Evolutionary conservation across 192 early-diverging fungal species (phyloP), one percentile per base, ranked within the genome.

Genomic region (Backusella morwellensis): DNA sequence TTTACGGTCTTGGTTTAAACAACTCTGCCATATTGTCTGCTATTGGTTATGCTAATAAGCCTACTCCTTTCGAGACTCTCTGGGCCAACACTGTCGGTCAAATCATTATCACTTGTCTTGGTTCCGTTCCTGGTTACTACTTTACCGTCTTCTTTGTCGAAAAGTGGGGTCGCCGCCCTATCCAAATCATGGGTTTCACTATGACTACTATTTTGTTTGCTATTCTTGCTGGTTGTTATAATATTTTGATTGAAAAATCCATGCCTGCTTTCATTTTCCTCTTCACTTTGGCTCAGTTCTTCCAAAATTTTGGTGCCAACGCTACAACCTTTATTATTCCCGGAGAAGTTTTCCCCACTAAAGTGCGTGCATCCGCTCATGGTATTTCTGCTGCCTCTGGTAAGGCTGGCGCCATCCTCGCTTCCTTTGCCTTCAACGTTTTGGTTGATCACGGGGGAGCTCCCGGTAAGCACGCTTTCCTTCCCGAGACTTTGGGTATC

Each of bases 71-170:
- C 44, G 82, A 83, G 26, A 87, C 89, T 44, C 85, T 92, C 70
- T 91, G 86, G 86, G 89, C 89, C 77, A 87, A 87, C 44, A 88
- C 94, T 50, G 85, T 94, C 74, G 97, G 97, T 75, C 93, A 92
- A 85, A 89, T 96, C 77, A 97, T 98, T 78, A 92, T 98, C 80
- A 93, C 94, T 74, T 80, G 91, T 50, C 83, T 93, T 38, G 93
- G 93, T 72, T 86, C 89, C 50, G 86, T 98, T 19, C 97, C 97
- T 41, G 97, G 97, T 59, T 98, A 97, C 90, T 96, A 91, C 90
- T 83, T 94, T 68, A 85, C 92, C 21, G 95, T 98, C 73, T 88
- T 91, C 73, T 83, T 90, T 32, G 89, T 98, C 68, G 97, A 98
- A 72, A 79, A 83, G 59, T 73, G 92, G 38, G 97, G 97, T 73